Conservation (phyloP, 2,329 filamentous ascomycete genomes). For the Colletotrichum australisinense region DNA sequence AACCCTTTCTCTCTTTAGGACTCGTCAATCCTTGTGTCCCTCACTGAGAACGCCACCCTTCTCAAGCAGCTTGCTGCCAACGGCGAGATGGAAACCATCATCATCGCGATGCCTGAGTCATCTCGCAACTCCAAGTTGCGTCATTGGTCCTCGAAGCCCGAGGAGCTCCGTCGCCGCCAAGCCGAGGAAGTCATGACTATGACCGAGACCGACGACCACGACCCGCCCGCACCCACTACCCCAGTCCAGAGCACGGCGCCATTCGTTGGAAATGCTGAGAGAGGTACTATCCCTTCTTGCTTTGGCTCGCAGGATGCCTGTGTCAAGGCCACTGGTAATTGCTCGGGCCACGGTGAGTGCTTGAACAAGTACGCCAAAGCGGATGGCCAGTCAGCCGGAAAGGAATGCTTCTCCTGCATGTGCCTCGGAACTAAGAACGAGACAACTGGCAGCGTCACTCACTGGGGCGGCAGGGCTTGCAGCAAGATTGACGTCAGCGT, state of each 20-base stretch:
- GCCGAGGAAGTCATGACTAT: slow-evolving; percentile 61
- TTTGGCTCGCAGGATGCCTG: slow-evolving; percentile 79
- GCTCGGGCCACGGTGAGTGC: slow-evolving; percentile 86
- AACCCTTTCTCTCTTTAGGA: slow-evolving; percentile 17
- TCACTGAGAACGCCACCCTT: slow-evolving; percentile 57
- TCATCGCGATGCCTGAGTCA: slow-evolving; percentile 66
- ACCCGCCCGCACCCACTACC: slow-evolving; percentile 37
- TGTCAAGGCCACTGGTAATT: slow-evolving; percentile 76
- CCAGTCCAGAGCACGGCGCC: slow-evolving; percentile 39
- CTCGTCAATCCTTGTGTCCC: slow-evolving; percentile 52
- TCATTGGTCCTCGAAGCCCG: slow-evolving; percentile 53
- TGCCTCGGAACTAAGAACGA: slow-evolving; percentile 73
- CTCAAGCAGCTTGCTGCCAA: slow-evolving; percentile 58
- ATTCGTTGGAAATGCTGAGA: slow-evolving; percentile 49
- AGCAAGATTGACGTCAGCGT: slow-evolving; percentile 92
- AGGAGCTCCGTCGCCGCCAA: slow-evolving; percentile 60
- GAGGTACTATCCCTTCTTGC: slow-evolving; percentile 73
- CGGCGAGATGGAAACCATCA: slow-evolving; percentile 66
- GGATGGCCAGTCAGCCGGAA: slow-evolving; percentile 52
- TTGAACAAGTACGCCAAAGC: slow-evolving; percentile 69
- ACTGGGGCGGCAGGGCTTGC: slow-evolving; percentile 89
- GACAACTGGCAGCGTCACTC: slow-evolving; percentile 68
- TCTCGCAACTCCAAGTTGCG: slow-evolving; percentile 49
- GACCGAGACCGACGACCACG: slow-evolving; percentile 40
- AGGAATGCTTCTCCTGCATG: slow-evolving; percentile 79